Evolutionary conservation across 192 early-diverging fungal species (phyloP), one percentile per base, ranked within the genome.

Genomic region (Backusella westeae): DNA sequence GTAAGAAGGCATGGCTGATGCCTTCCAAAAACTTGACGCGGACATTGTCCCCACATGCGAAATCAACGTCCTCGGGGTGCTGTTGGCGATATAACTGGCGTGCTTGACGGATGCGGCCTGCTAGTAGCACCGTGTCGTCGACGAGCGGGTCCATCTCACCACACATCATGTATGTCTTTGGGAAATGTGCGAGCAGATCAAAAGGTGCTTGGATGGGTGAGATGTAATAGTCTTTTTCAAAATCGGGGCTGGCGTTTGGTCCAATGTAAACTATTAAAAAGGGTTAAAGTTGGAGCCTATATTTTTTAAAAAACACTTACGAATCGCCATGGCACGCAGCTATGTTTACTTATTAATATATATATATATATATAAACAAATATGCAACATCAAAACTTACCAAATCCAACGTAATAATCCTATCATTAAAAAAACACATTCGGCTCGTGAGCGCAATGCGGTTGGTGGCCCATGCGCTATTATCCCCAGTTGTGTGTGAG

Each of bases 131-230:
- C 3, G 97, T 96, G 82, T 99, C 97, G 83, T 99, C 97, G 5
- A 99, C 95, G 49, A 99, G 89, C 3, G 97, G 97, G 80, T 99
- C 97, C 78, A 97, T 97, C 76, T 98, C 96, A 49, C 97, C 97
- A 74, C 93, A 93, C 67, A 99, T 87, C 67, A 98, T 89, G 79
- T 94, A 96, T 0, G 93, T 93, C 29, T 93, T 93, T 21, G 97
- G 97, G 81, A 97, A 99, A 46, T 92, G 87, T 2, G 94, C 94
- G 52, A 99, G 78, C 17, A 99, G 77, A 59, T 91, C 87, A 73
- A 94, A 91, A 0, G 97, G 97, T 0, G 96, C 94, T 23, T 93
- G 87, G 9, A 94, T 86, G 1, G 97, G 97, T 34, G 90, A 93
- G 12, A 99, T 82, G 21, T 95, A 89, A 75, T 97, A 97, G 80